Conservation (phyloP, 116 monocot species). For the Zostera marina region DNA sequence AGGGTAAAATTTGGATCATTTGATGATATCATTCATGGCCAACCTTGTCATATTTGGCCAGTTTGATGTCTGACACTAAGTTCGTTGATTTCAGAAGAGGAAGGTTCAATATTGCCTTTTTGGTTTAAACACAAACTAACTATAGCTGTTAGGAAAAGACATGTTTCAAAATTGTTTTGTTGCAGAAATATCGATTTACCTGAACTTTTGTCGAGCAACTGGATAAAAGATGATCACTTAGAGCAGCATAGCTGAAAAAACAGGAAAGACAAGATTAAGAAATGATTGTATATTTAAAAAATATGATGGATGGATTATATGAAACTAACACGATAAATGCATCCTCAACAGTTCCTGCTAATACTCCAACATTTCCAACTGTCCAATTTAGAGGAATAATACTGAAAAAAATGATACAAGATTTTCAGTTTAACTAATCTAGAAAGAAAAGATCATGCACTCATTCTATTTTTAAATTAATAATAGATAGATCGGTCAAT, state of each 20-base stretch:
- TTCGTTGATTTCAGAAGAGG: conserved; percentile 34
- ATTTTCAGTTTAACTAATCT: background rate
- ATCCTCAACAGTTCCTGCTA: background rate
- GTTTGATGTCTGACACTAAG: conserved; percentile 38
- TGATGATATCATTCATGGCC: no score
- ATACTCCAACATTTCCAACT: conserved; percentile 1
- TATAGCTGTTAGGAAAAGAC: no score
- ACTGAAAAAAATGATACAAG: background rate
- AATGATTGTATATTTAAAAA: background rate
- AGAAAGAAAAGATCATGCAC: background rate
- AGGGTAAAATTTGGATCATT: background rate
- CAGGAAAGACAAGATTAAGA: conserved; percentile 3
- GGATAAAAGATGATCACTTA: conserved; percentile 18
- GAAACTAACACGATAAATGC: background rate
- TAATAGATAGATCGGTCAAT: background rate
- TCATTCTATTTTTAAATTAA: background rate
- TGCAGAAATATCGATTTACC: conserved; percentile 1
- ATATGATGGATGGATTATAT: background rate
- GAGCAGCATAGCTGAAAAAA: conserved; percentile 63
- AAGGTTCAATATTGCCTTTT: conserved; percentile 50
- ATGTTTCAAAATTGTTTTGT: background rate
- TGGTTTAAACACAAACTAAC: conserved; percentile 1
- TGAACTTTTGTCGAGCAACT: conserved; percentile 1
- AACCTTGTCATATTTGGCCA: conserved; percentile 65
- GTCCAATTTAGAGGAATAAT: conserved; percentile 2